phyloP scores from a whole-genome alignment of 192 early-diverging fungal species.

The Entomortierella chlamydospora region DNA sequence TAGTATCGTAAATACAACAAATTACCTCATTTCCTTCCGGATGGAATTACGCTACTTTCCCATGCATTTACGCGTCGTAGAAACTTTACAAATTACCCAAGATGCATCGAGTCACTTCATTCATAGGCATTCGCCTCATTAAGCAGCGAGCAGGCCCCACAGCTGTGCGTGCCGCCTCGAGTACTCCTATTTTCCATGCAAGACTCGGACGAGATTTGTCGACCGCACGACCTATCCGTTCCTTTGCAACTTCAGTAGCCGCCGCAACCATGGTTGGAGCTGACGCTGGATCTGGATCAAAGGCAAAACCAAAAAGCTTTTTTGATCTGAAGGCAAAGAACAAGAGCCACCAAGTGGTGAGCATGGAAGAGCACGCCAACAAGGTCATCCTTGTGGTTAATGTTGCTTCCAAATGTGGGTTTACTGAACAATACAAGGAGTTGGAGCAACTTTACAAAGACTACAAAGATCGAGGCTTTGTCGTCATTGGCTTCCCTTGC shows the following conservation, averaged over 20 bases:
- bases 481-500: constrained; percentile 91
- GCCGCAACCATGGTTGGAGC: neutral
- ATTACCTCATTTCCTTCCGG: too few species aligned
- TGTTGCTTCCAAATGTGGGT: constrained; percentile 91
- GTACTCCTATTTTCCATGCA: neutral
- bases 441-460: constrained; percentile 75
- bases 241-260: neutral
- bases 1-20: too few species aligned
- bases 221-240: neutral
- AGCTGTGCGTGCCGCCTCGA: neutral
- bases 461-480: constrained; percentile 77
- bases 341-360: constrained; percentile 62
- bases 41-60: too few species aligned
- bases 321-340: constrained; percentile 65
- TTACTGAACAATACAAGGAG: constrained; percentile 79
- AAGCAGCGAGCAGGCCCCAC: neutral
- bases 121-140: neutral
- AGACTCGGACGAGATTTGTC: neutral
- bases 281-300: neutral
- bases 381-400: constrained; percentile 92
- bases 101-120: neutral
- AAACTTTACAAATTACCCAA: too few species aligned
- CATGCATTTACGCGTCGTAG: too few species aligned
- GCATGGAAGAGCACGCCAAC: constrained; percentile 66
- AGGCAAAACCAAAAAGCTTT: constrained; percentile 26